Evolutionary conservation across 23 red algal species (phyloP).

Genomic region (Agarophyton chilense): DNA sequence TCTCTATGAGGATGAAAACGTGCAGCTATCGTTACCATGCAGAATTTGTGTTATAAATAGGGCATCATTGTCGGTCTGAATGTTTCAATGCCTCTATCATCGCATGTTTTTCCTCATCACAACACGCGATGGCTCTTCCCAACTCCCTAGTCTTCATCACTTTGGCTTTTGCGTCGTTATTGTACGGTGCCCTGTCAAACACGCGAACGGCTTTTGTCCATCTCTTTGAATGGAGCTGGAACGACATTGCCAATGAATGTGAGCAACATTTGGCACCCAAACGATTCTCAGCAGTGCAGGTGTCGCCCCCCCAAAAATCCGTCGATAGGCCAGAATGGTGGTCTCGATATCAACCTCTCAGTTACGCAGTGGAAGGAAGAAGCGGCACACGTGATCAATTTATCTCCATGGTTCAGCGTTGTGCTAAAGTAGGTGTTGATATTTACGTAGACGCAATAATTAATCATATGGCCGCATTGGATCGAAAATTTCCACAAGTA

Average conservation of each 20-base stretch:
- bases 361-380: constrained; percentile 1
- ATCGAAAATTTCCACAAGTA: background rate
- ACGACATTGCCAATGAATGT: constrained; percentile 21
- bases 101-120: too few relatives aligned
- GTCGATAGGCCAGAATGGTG: constrained; percentile 18
- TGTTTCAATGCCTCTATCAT: too few relatives aligned
- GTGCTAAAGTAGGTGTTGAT: constrained; percentile 14
- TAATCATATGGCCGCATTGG: constrained; percentile 27
- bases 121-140: too few relatives aligned
- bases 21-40: too few relatives aligned
- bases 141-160: background rate
- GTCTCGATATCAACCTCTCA: constrained; percentile 22
- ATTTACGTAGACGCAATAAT: constrained; percentile 35
- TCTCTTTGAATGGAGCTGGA: constrained; percentile 28
- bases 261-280: constrained; percentile 1
- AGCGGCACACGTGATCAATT: constrained; percentile 5
- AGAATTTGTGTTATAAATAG: too few relatives aligned
- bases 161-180: background rate
- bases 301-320: constrained; percentile 14
- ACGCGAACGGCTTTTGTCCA: background rate
- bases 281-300: constrained; percentile 5
- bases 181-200: background rate
- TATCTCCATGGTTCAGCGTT: constrained; percentile 9
- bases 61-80: too few relatives aligned
- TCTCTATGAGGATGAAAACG: too few relatives aligned